These are phyloP conservation scores for Vigna angularis DNA, from an alignment of 306 rosid genomes.

Conservation along the genomic window DNA sequence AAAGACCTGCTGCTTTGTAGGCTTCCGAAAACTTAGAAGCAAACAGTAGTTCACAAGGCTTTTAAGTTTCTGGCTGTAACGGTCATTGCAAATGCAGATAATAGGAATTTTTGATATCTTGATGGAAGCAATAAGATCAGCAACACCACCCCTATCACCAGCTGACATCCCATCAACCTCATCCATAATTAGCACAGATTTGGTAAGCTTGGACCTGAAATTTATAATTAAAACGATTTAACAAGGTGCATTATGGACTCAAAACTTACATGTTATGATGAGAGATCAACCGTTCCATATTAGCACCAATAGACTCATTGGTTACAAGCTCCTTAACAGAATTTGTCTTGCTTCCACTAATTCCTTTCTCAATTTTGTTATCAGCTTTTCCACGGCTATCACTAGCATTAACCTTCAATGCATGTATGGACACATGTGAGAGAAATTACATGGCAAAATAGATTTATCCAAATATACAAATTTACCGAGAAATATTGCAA, in stretches of 20 bases:
- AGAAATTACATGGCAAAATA: conserved; percentile 34
- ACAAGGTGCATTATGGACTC: conserved; percentile 25
- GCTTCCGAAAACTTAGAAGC: conserved; percentile 88
- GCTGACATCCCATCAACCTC: conserved; percentile 99
- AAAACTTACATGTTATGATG: conserved; percentile 33
- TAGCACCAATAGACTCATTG: conserved; percentile 62
- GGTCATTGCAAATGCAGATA: conserved; percentile 97
- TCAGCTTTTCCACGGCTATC: conserved; percentile 98
- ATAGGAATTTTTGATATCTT: conserved; percentile 93
- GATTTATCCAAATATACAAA: conserved; percentile 1
- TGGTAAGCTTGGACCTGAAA: conserved; percentile 74
- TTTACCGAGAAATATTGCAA: conserved; percentile 44
- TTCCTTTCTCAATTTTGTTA: conserved; percentile 83
- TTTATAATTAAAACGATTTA: conserved; percentile 42
- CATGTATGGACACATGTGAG: conserved; percentile 29
- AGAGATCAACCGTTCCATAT: conserved; percentile 68
- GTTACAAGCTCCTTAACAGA: conserved; percentile 85
- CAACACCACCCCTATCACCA: conserved; percentile 98
- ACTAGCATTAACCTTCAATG: conserved; percentile 92
- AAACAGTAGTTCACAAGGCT: conserved; percentile 95
- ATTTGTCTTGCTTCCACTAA: conserved; percentile 92
- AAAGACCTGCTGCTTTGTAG: conserved; percentile 93
- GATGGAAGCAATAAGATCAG: conserved; percentile 94
- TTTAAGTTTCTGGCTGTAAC: conserved; percentile 95
- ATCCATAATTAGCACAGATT: conserved; percentile 95